Conservation (phyloP, 225 moss, liverwort and hornwort species). For the Bryoerythrophyllum caledonicum region DNA sequence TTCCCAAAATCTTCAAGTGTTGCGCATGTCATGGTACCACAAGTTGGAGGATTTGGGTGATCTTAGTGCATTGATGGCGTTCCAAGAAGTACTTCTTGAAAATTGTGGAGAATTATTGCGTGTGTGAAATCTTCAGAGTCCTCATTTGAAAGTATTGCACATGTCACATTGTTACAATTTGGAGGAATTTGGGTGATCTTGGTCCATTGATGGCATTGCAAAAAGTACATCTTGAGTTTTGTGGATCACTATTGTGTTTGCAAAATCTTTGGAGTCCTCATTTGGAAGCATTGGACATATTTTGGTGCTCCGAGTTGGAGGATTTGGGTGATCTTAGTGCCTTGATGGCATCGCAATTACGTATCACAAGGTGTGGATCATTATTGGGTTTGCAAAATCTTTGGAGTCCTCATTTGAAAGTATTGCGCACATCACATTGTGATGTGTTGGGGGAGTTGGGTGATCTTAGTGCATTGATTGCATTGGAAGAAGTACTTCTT, state of each 20-base stretch:
- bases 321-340: background rate
- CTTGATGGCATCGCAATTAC: too few relatives aligned
- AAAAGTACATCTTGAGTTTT: background rate
- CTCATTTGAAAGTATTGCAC: background rate
- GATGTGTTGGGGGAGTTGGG: background rate
- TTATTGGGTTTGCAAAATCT: background rate
- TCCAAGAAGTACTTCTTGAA: too few relatives aligned
- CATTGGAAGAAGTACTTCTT: background rate
- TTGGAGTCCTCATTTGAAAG: background rate
- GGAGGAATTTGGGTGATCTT: background rate
- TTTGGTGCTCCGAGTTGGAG: background rate
- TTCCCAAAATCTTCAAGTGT: too few relatives aligned
- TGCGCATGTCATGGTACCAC: too few relatives aligned
- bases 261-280: background rate
- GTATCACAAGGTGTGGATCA: too few relatives aligned
- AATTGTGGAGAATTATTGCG: too few relatives aligned
- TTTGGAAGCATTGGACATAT: background rate
- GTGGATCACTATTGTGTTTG: background rate
- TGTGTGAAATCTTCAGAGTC: too few relatives aligned
- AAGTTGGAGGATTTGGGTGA: too few relatives aligned
- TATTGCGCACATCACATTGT: background rate
- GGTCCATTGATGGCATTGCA: background rate
- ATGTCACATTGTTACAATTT: background rate
- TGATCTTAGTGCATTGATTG: background rate
- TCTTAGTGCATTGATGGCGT: too few relatives aligned